Percentiles rank a stretch among this genome's conserved stretches.
Conservation (phyloP, 2,329 filamentous ascomycete species). For the Nakataea oryzae region DNA sequence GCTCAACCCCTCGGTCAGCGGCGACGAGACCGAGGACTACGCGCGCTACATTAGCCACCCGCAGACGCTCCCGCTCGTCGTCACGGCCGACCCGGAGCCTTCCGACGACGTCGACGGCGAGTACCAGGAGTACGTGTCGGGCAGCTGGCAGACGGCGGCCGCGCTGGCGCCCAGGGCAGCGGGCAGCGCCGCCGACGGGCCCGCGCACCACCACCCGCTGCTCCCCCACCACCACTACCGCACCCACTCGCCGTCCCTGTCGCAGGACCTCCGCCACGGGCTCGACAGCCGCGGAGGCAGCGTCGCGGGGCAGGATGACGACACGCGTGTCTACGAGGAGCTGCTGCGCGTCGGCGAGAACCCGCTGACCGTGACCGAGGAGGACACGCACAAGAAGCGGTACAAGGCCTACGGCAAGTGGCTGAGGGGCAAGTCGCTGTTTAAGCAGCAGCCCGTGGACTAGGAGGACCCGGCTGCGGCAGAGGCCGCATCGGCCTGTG, state of each 20-base stretch:
- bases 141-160: conserved; percentile 52
- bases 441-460: conserved; percentile 73
- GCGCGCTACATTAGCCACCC: conserved; percentile 81
- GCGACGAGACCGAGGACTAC: conserved; percentile 76
- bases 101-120: conserved; percentile 36
- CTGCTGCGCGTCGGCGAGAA: conserved; percentile 71
- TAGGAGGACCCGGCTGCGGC: conserved; percentile 18
- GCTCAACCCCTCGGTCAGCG: conserved; percentile 71
- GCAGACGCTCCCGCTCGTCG: conserved; percentile 74
- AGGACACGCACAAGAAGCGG: conserved; percentile 82
- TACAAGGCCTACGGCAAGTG: conserved; percentile 97
- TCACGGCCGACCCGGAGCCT: conserved; percentile 52
- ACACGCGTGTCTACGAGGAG: conserved; percentile 63
- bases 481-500: conserved; percentile 2
- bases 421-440: conserved; percentile 88
- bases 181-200: conserved; percentile 3
- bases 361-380: conserved; percentile 76
- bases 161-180: conserved; percentile 24
- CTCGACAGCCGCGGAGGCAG: background rate
- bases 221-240: background rate
- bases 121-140: conserved; percentile 72
- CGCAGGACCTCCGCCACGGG: conserved; percentile 13
- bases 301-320: conserved; percentile 29
- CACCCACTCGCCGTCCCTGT: background rate
- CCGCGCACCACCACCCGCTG: conserved; percentile 12